Percentiles rank a stretch among this genome's conserved stretches.
phyloP scores from a whole-genome alignment of 2,329 filamentous ascomycete genomes.

The Chaetomiaceae sp. region DNA sequence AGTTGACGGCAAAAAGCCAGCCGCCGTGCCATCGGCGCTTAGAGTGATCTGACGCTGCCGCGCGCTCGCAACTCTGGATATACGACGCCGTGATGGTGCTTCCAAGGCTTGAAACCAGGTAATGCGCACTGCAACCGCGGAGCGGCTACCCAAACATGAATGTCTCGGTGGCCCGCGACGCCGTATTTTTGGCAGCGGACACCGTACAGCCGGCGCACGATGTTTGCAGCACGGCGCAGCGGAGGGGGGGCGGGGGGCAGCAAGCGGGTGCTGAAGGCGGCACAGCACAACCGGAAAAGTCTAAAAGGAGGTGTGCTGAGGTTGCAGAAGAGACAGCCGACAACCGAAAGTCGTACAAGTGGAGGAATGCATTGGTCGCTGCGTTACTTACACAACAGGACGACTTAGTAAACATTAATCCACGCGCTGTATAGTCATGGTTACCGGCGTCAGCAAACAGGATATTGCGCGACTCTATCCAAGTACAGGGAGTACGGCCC shows the following conservation, averaged over 20 bases:
- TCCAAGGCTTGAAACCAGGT: background rate
- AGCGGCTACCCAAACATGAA: conserved; percentile 8
- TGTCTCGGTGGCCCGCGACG: background rate
- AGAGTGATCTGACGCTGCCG: conserved; percentile 1
- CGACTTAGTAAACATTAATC: too few relatives aligned
- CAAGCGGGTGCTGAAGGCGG: conserved; percentile 19
- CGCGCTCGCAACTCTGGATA: background rate
- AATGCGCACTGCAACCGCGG: conserved; percentile 1
- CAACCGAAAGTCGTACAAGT: conserved; percentile 3
- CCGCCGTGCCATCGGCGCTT: conserved; percentile 13
- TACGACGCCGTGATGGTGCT: background rate
- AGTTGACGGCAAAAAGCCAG: background rate
- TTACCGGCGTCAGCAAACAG: background rate
- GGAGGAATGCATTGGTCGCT: too few relatives aligned
- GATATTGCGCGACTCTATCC: too few relatives aligned
- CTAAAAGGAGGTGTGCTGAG: background rate
- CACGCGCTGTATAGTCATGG: too few relatives aligned
- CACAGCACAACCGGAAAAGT: conserved; percentile 11
- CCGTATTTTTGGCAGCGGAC: conserved; percentile 10
- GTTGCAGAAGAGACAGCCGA: conserved; percentile 4
- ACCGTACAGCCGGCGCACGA: background rate
- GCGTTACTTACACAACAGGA: too few relatives aligned
- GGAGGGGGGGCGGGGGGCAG: background rate
- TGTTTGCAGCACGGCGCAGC: conserved; percentile 8
- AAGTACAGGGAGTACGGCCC: too few relatives aligned